Evolutionary conservation across 2,329 filamentous ascomycete species (phyloP).

Genomic region (Hypocrella siamensis): DNA sequence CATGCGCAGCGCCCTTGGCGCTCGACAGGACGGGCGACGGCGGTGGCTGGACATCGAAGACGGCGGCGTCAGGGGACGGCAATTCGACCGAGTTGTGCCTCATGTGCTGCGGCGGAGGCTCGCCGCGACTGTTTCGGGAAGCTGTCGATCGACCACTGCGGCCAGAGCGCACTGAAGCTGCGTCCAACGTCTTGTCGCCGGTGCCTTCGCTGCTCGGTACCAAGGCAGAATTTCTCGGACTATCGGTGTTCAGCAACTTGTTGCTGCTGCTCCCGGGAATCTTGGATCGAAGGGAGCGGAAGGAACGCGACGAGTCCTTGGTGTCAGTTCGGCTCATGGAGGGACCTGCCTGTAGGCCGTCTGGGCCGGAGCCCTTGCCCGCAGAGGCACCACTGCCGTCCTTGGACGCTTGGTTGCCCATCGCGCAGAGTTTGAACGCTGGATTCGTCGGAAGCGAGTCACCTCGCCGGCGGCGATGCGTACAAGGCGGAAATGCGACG

Average conservation of each 20-base stretch:
- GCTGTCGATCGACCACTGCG: slow-evolving; percentile 39
- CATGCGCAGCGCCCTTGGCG: slow-evolving; percentile 57
- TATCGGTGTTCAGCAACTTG: slow-evolving; percentile 45
- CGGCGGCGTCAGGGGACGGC: slow-evolving; percentile 24
- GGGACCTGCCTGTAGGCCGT: slow-evolving; percentile 63
- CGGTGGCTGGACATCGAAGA: slow-evolving; percentile 43
- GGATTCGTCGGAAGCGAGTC: neutral
- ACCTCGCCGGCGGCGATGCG: slow-evolving; percentile 3
- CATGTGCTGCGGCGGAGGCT: slow-evolving; percentile 21
- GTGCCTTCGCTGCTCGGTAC: slow-evolving; percentile 42
- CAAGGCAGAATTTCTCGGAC: slow-evolving; percentile 61
- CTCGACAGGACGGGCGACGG: slow-evolving; percentile 68
- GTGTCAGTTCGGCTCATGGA: slow-evolving; percentile 89
- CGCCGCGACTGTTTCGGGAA: slow-evolving; percentile 29
- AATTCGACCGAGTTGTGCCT: slow-evolving; percentile 25
- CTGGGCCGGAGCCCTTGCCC: slow-evolving; percentile 31
- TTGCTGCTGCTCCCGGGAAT: slow-evolving; percentile 54
- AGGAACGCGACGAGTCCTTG: slow-evolving; percentile 77
- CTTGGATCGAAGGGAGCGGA: slow-evolving; percentile 75
- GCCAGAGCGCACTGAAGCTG: slow-evolving; percentile 57
- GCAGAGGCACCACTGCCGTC: slow-evolving; percentile 31
- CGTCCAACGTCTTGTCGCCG: slow-evolving; percentile 51
- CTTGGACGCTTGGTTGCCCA: slow-evolving; percentile 65
- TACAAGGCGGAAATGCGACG: neutral
- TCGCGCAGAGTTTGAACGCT: slow-evolving; percentile 17